These are phyloP conservation scores for Cordyceps cicadae DNA, from an alignment of 2,329 filamentous ascomycete species.

Conservation along the genomic window DNA sequence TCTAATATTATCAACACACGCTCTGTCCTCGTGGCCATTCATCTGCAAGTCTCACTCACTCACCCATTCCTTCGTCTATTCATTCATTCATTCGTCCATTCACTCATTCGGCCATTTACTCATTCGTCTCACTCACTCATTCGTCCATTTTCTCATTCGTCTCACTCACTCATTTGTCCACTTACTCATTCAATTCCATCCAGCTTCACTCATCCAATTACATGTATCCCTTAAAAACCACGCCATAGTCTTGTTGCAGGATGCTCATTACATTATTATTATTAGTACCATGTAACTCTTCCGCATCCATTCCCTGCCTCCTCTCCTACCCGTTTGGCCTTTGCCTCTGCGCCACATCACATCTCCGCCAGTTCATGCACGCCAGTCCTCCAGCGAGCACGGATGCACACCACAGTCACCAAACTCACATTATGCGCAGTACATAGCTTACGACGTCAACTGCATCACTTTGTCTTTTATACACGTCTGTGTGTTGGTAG, in stretches of 20 bases:
- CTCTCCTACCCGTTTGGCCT: neutral
- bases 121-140: neutral
- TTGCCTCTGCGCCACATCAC: neutral
- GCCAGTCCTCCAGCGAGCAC: neutral
- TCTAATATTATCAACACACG: too few relatives aligned
- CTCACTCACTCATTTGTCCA: neutral
- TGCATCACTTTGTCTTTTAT: neutral
- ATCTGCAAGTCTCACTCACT: neutral
- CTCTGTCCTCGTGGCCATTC: too few relatives aligned
- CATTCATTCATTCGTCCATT: neutral
- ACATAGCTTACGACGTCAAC: neutral
- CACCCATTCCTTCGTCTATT: neutral
- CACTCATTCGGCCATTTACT: neutral
- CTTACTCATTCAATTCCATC: neutral
- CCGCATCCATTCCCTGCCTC: neutral
- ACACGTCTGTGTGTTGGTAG: neutral
- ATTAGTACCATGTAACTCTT: too few relatives aligned
- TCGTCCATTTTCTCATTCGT: neutral
- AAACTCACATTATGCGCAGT: neutral
- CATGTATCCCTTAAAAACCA: too few relatives aligned
- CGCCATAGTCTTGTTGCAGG: too few relatives aligned
- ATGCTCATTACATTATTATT: too few relatives aligned
- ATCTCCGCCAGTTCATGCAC: slow-evolving; percentile 7
- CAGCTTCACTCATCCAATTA: neutral
- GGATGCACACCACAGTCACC: neutral